These are phyloP conservation scores for Fusarium citri DNA, from an alignment of 2,329 filamentous ascomycete species.

Conservation along the genomic window DNA sequence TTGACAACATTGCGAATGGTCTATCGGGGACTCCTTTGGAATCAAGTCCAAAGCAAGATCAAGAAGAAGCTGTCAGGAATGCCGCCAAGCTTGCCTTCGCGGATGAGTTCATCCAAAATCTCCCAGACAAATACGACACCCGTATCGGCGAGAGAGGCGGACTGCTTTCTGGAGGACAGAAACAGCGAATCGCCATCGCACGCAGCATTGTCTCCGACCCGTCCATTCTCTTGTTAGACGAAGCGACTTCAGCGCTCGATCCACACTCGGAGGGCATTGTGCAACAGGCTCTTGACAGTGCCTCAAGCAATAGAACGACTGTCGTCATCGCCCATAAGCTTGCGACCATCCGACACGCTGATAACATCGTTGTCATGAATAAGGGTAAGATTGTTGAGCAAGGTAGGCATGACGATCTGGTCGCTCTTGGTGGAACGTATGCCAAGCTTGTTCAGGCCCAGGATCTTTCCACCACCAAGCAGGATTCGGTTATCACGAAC, in stretches of 20 bases:
- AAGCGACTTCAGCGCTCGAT: constrained; percentile 70
- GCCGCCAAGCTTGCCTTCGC: constrained; percentile 62
- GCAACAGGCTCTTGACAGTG: constrained; percentile 63
- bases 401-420: constrained; percentile 63
- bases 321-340: constrained; percentile 72
- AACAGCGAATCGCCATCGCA: constrained; percentile 72
- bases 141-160: constrained; percentile 71
- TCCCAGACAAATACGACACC: constrained; percentile 62
- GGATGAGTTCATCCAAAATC: constrained; percentile 59
- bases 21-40: constrained; percentile 49
- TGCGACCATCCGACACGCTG: constrained; percentile 68
- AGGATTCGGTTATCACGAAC: neutral
- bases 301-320: constrained; percentile 68
- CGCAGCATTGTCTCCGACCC: constrained; percentile 56
- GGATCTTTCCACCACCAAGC: constrained; percentile 42
- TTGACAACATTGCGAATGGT: constrained; percentile 63
- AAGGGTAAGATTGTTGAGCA: constrained; percentile 68
- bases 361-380: constrained; percentile 62
- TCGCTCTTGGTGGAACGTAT: constrained; percentile 61
- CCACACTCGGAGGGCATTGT: constrained; percentile 60
- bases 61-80: constrained; percentile 55
- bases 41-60: constrained; percentile 52
- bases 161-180: constrained; percentile 73
- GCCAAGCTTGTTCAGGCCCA: constrained; percentile 58
- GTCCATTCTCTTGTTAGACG: constrained; percentile 71